Conservation (phyloP, 75 land plant genomes). For the Selaginella moellendorffii region DNA sequence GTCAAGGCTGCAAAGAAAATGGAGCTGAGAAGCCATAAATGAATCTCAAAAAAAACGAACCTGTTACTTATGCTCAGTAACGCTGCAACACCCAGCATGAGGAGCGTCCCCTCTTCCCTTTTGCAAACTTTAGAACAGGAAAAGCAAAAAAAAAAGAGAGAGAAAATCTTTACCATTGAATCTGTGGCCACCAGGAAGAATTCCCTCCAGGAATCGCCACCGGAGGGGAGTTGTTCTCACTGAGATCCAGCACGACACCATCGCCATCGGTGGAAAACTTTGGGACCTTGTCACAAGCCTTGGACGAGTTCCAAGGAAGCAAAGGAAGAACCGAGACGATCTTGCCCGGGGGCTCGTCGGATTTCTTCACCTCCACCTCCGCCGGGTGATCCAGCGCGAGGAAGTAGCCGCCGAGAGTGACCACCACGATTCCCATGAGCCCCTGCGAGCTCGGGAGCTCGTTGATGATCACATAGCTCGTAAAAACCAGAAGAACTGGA, state of each 20-base stretch:
- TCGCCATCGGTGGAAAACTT: too few species aligned
- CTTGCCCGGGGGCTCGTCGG: not conserved
- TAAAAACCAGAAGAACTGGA: not conserved
- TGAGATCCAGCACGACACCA: not conserved
- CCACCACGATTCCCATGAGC: not conserved
- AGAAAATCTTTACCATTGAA: not conserved
- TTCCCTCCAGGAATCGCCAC: too few species aligned
- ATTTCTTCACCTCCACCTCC: not conserved
- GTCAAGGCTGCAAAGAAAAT: conserved; percentile 24
- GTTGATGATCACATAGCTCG: not conserved
- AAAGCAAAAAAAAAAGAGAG: not conserved
- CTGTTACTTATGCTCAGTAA: conserved; percentile 28
- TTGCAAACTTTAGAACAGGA: conserved; percentile 11
- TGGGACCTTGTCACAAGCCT: not conserved
- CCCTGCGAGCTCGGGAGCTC: not conserved
- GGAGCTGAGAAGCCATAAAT: too few species aligned
- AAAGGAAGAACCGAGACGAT: not conserved
- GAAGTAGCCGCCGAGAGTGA: not conserved
- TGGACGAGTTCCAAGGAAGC: not conserved
- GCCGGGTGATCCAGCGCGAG: not conserved
- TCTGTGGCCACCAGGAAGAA: not conserved
- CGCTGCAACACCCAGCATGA: conserved; percentile 31
- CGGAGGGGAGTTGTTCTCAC: not conserved
- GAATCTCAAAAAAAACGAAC: not conserved
- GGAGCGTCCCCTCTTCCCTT: conserved; percentile 29